Percentiles rank a stretch among this genome's conserved stretches.
Evolutionary conservation across 257 asterid species (phyloP).

Genomic region (Solanum pimpinellifolium): DNA sequence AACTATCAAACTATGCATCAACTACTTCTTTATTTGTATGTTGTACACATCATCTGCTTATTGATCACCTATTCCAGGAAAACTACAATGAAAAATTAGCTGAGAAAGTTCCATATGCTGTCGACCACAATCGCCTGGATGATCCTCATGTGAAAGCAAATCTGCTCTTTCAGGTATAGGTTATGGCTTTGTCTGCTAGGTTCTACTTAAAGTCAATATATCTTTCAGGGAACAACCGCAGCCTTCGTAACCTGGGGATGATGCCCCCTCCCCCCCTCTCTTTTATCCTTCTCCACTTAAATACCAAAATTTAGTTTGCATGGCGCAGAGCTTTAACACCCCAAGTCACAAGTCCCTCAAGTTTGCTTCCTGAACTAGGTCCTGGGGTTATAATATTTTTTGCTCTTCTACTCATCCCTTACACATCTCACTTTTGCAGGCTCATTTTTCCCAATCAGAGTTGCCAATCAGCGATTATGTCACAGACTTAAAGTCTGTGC

Average conservation of each 20-base stretch:
- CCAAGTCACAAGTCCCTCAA: neutral
- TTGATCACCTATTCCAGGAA: slow-evolving; percentile 33
- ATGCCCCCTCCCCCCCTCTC: neutral
- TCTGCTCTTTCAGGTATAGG: slow-evolving; percentile 81
- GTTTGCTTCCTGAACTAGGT: neutral
- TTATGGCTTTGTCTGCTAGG: neutral
- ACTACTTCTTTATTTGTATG: neutral
- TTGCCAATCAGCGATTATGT: slow-evolving; percentile 82
- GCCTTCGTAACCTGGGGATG: neutral
- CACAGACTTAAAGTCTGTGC: slow-evolving; percentile 85
- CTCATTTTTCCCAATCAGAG: slow-evolving; percentile 82
- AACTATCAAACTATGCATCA: neutral
- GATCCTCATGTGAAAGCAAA: slow-evolving; percentile 98
- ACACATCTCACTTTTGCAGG: slow-evolving; percentile 38
- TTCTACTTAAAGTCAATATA: neutral
- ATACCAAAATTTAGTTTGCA: neutral
- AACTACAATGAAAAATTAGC: slow-evolving; percentile 68
- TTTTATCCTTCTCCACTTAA: neutral
- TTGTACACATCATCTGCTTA: neutral
- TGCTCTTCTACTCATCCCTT: neutral
- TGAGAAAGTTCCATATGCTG: slow-evolving; percentile 55
- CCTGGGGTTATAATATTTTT: neutral
- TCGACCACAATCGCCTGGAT: slow-evolving; percentile 79
- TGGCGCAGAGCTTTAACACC: neutral
- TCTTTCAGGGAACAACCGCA: neutral